Conservation (phyloP, 768 basidiomycete species). For the Lactifluus subvellereus region DNA sequence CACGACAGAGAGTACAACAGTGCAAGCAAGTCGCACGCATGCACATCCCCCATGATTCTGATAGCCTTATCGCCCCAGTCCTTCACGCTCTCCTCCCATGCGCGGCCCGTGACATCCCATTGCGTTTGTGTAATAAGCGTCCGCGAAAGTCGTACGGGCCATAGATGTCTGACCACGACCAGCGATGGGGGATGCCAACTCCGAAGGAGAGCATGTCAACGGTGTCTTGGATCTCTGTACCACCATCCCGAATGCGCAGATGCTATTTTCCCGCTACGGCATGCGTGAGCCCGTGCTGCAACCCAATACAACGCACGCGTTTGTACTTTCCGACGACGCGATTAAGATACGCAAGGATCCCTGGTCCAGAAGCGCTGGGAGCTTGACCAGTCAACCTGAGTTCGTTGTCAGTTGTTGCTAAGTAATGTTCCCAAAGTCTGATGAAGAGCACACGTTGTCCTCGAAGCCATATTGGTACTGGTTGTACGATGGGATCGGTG, state of each 20-base stretch:
- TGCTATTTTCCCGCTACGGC: conserved; percentile 52
- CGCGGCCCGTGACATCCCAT: conserved; percentile 23
- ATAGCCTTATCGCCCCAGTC: conserved; percentile 26
- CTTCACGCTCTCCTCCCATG: conserved; percentile 13
- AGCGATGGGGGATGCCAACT: conserved; percentile 34
- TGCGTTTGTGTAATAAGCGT: conserved; percentile 35
- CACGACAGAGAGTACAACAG: not conserved
- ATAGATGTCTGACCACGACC: conserved; percentile 37
- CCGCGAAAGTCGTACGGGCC: conserved; percentile 35
- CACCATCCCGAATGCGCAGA: conserved; percentile 37
- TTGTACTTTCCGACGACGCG: too few relatives aligned
- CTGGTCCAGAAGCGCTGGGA: conserved; percentile 53
- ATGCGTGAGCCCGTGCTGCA: conserved; percentile 41
- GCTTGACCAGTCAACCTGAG: conserved; percentile 51
- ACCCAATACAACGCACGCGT: too few relatives aligned
- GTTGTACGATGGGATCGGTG: not conserved
- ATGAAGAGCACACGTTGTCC: conserved; percentile 36
- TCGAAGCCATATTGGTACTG: conserved; percentile 59
- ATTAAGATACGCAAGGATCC: too few relatives aligned
- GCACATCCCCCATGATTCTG: conserved; percentile 27
- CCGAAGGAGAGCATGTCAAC: conserved; percentile 34
- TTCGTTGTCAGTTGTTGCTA: too few relatives aligned
- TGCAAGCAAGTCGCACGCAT: not conserved
- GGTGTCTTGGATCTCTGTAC: conserved; percentile 22
- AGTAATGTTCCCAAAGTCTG: too few relatives aligned